phyloP scores from a whole-genome alignment of 768 basidiomycete species.

The Exidia glandulosa region DNA sequence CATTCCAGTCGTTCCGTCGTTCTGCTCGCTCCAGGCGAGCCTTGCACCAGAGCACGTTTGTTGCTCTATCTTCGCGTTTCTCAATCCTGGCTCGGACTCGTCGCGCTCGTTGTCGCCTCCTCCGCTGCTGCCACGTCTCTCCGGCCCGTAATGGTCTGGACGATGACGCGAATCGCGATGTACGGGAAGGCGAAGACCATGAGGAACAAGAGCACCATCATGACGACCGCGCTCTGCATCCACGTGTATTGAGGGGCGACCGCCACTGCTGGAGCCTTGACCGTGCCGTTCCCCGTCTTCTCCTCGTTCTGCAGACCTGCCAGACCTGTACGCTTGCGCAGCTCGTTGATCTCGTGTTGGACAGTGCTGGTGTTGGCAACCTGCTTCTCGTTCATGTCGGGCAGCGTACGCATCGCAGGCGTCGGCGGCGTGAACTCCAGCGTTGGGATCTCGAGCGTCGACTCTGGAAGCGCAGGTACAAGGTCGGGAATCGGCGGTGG shows the following conservation, averaged over 20 bases:
- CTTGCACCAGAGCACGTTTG: too few relatives aligned
- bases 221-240: background rate
- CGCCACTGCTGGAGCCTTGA: too few relatives aligned
- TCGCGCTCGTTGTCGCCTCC: too few relatives aligned
- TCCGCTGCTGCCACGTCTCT: too few relatives aligned
- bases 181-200: background rate
- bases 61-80: too few relatives aligned
- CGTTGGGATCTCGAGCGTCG: background rate
- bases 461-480: background rate
- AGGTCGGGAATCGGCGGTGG: background rate
- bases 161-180: too few relatives aligned
- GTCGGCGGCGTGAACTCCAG: background rate
- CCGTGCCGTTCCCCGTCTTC: background rate
- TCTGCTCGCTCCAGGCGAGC: too few relatives aligned
- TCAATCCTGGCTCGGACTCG: too few relatives aligned
- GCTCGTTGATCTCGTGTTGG: background rate
- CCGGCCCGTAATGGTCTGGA: too few relatives aligned
- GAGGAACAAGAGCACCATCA: background rate
- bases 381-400: background rate
- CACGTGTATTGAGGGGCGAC: background rate
- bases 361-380: background rate
- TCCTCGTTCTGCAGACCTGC: too few relatives aligned
- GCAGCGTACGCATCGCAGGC: background rate
- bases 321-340: background rate
- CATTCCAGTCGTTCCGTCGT: too few relatives aligned